A percentile compares a stretch with the other conserved stretches of the same genome.
These are phyloP conservation scores for Cladophialophora immunda DNA, from an alignment of 2,329 filamentous ascomycete genomes.

Conservation along the genomic window DNA sequence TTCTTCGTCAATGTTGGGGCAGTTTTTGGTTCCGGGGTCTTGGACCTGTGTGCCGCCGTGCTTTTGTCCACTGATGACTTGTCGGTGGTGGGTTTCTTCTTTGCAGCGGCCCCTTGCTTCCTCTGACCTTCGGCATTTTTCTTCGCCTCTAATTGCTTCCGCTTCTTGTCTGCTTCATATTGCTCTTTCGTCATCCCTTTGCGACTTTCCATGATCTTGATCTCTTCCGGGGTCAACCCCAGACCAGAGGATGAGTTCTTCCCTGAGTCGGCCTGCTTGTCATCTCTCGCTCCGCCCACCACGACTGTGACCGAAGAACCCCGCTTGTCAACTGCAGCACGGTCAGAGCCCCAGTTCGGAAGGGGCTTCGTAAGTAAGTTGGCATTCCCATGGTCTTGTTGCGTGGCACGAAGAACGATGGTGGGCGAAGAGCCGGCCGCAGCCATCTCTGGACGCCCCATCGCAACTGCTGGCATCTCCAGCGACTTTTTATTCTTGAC, in stretches of 20 bases:
- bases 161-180: conserved; percentile 33
- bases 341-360: conserved; percentile 25
- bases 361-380: conserved; percentile 12
- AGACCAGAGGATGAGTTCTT: conserved; percentile 25
- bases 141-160: conserved; percentile 27
- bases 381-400: neutral
- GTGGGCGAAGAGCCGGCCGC: neutral
- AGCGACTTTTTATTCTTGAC: neutral
- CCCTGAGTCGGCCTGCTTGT: conserved; percentile 16
- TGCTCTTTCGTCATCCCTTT: conserved; percentile 35
- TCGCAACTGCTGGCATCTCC: neutral
- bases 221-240: conserved; percentile 37
- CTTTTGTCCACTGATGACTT: neutral
- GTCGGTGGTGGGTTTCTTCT: conserved; percentile 17
- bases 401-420: neutral
- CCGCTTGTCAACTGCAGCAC: neutral
- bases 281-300: conserved; percentile 5
- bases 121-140: conserved; percentile 23
- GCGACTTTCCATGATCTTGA: conserved; percentile 33
- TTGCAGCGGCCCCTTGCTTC: conserved; percentile 16
- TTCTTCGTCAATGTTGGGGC: conserved; percentile 8
- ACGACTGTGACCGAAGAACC: neutral
- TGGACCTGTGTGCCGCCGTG: neutral
- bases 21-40: neutral
- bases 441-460: neutral